A percentile compares a stretch with the other conserved stretches of the same genome.
These are phyloP conservation scores for Pichia deserticola DNA, from an alignment of 805 yeast species.

Conservation along the genomic window DNA sequence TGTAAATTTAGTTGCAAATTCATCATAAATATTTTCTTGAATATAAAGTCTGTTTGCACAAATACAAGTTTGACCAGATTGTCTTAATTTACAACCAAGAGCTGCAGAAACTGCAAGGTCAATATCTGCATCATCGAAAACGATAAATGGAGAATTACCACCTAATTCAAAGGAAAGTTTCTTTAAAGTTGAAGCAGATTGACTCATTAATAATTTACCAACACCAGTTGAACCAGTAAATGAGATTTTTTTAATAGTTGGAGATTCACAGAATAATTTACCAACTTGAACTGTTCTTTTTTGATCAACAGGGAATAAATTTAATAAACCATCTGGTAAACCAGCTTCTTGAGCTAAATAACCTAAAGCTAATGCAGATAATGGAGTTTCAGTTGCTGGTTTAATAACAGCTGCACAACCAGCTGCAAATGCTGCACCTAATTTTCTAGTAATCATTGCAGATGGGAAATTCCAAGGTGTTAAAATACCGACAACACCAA, in stretches of 20 bases:
- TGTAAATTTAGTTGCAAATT: conserved; percentile 44
- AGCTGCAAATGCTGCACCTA: conserved; percentile 72
- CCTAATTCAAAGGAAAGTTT: conserved; percentile 81
- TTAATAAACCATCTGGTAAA: conserved; percentile 84
- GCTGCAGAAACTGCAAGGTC: conserved; percentile 59
- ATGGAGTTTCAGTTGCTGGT: conserved; percentile 74
- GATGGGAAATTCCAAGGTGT: conserved; percentile 85
- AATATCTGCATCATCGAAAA: conserved; percentile 68
- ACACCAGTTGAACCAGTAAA: conserved; percentile 93
- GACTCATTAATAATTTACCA: conserved; percentile 64
- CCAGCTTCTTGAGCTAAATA: conserved; percentile 72
- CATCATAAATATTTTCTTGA: conserved; percentile 58
- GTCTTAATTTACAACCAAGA: conserved; percentile 61
- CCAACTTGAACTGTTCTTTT: conserved; percentile 56
- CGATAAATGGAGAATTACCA: conserved; percentile 85
- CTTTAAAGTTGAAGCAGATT: conserved; percentile 65
- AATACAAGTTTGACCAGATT: conserved; percentile 76
- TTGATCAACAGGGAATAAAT: conserved; percentile 80
- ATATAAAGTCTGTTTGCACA: conserved; percentile 69
- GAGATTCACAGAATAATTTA: conserved; percentile 68
- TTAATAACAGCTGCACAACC: conserved; percentile 70
- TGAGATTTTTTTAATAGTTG: conserved; percentile 79
- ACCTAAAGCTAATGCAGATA: conserved; percentile 73
- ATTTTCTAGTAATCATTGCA: conserved; percentile 73
- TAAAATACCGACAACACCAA: conserved; percentile 78